These are phyloP conservation scores for Stagonosporopsis chrysanthemi DNA, from an alignment of 2,329 filamentous ascomycete genomes.

Conservation along the genomic window DNA sequence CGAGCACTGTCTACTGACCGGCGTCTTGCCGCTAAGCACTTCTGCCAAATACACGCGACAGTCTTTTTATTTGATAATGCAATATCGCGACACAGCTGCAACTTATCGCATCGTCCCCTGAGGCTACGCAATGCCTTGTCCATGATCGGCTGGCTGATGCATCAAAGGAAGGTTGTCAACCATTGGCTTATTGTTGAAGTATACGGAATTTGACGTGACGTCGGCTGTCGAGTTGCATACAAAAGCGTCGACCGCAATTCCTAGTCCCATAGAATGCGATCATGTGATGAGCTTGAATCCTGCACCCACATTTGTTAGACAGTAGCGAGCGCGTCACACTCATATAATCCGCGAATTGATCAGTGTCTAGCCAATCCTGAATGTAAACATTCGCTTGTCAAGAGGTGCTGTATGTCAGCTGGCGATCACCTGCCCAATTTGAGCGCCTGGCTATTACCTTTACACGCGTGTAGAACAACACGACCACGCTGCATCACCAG, in stretches of 20 bases:
- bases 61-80: neutral
- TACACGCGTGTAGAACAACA: slow-evolving; percentile 15
- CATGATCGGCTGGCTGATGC: neutral
- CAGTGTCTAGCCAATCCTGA: neutral
- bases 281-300: neutral
- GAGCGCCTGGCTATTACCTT: neutral
- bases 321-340: neutral
- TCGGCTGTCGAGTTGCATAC: neutral
- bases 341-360: neutral
- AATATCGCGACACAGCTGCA: neutral
- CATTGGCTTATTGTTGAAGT: neutral
- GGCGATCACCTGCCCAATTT: slow-evolving; percentile 9
- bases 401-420: neutral
- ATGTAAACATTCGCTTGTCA: neutral
- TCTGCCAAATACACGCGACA: neutral
- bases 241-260: neutral
- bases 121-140: neutral
- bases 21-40: neutral
- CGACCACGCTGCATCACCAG: neutral
- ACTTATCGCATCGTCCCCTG: neutral
- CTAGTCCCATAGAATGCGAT: neutral
- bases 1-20: too few relatives aligned
- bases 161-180: neutral
- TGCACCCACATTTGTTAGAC: neutral
- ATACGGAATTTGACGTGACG: neutral